phyloP scores from a whole-genome alignment of 164 flowering plant genomes.

The Malania oleifera region DNA sequence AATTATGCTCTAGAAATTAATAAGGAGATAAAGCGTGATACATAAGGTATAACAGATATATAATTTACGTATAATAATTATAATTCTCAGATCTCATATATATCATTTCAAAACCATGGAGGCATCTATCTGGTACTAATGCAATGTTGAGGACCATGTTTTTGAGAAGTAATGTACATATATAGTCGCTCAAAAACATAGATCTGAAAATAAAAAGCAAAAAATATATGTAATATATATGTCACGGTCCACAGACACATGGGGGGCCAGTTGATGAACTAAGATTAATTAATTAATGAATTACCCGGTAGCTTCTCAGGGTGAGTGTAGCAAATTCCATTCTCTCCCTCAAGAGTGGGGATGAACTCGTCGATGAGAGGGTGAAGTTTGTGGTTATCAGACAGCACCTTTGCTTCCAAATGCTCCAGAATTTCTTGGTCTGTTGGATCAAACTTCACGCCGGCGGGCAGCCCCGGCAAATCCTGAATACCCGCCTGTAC shows the following conservation, averaged over 20 bases:
- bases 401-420: constrained; percentile 69
- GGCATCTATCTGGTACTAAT: no score
- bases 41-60: no score
- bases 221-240: no score
- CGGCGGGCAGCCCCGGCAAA: constrained; percentile 90
- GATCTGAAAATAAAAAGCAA: constrained; percentile 8
- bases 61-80: no score
- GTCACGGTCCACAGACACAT: no score
- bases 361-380: constrained; percentile 91
- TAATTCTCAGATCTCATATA: no score
- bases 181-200: not conserved
- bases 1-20: no score
- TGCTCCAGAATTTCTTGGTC: constrained; percentile 86
- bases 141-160: no score
- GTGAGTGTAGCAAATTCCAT: constrained; percentile 95
- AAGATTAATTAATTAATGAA: not conserved
- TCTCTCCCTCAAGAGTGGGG: constrained; percentile 80
- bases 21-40: no score
- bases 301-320: constrained; percentile 89
- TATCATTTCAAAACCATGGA: no score
- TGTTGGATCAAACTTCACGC: constrained; percentile 91
- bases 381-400: constrained; percentile 52
- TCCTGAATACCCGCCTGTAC: constrained; percentile 49
- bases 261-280: no score
- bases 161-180: no score